Conservation (phyloP, 192 early-diverging fungal genomes). For the Podila horticola region DNA sequence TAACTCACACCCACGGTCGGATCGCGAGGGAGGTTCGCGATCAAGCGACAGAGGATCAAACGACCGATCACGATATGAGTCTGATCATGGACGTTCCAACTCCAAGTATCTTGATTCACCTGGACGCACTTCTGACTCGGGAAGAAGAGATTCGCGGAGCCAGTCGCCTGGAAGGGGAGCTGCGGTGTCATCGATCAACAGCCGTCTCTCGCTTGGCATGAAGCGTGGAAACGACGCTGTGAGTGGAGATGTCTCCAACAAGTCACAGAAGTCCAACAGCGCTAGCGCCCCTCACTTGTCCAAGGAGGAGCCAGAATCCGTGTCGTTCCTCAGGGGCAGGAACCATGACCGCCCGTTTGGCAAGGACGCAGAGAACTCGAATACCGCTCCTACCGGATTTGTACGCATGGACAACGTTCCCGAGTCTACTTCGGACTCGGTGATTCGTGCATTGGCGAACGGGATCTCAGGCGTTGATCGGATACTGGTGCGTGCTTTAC, state of each 20-base stretch:
- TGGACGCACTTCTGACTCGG: neutral
- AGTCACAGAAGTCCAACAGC: conserved; percentile 25
- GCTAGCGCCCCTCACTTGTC: conserved; percentile 5
- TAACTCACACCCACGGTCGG: neutral
- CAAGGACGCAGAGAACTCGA: neutral
- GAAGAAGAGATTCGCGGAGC: neutral
- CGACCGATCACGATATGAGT: neutral
- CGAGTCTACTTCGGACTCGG: conserved; percentile 19
- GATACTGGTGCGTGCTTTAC: conserved; percentile 29
- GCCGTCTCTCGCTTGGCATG: conserved; percentile 14
- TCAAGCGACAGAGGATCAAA: conserved; percentile 1
- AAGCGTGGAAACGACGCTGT: conserved; percentile 19
- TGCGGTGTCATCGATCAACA: conserved; percentile 2
- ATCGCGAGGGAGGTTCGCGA: neutral
- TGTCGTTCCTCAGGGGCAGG: conserved; percentile 28
- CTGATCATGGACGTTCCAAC: too few relatives aligned
- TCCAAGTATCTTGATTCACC: neutral
- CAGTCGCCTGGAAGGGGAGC: neutral
- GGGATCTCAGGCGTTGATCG: conserved; percentile 40
- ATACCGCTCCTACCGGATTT: conserved; percentile 18
- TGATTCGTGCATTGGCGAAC: conserved; percentile 23
- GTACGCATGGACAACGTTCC: conserved; percentile 44
- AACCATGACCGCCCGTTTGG: neutral
- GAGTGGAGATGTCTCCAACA: conserved; percentile 8
- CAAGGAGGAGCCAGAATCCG: conserved; percentile 8